These are phyloP conservation scores for Cenococcum geophilum DNA, from an alignment of 495 filamentous ascomycete genomes.

Conservation along the genomic window DNA sequence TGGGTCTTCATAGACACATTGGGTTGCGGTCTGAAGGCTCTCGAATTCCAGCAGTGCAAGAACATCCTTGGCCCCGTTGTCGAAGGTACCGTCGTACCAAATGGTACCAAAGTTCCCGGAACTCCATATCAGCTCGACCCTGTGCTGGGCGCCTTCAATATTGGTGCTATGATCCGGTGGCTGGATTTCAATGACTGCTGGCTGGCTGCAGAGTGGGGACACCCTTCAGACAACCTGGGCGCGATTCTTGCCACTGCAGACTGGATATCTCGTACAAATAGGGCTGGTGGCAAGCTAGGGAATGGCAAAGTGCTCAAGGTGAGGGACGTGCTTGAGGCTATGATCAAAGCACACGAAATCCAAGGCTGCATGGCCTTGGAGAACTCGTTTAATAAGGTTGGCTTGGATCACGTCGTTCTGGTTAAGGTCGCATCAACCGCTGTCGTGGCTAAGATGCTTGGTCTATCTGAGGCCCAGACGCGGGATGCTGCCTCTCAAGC, in stretches of 20 bases:
- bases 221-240: slow-evolving; percentile 93
- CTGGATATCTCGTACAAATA: slow-evolving; percentile 95
- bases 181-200: slow-evolving; percentile 99
- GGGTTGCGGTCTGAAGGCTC: slow-evolving; percentile 89
- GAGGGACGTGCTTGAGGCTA: slow-evolving; percentile 87
- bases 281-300: slow-evolving; percentile 77
- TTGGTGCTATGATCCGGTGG: slow-evolving; percentile 97
- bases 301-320: slow-evolving; percentile 81
- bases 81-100: slow-evolving; percentile 82
- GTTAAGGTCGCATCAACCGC: slow-evolving; percentile 97
- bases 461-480: slow-evolving; percentile 81
- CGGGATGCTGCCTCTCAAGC: slow-evolving; percentile 94
- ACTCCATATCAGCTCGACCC: slow-evolving; percentile 93
- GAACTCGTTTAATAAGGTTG: slow-evolving; percentile 98
- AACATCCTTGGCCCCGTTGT: slow-evolving; percentile 95
- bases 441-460: slow-evolving; percentile 90
- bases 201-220: slow-evolving; percentile 98
- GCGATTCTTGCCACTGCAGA: slow-evolving; percentile 94
- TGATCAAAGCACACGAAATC: slow-evolving; percentile 99
- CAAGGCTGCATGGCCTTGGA: slow-evolving; percentile 94
- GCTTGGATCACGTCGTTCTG: slow-evolving; percentile 92
- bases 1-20: slow-evolving; percentile 75
- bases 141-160: slow-evolving; percentile 95
- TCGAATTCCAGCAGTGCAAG: slow-evolving; percentile 91
- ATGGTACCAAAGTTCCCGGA: slow-evolving; percentile 85